phyloP scores from a whole-genome alignment of 441 rosid genomes.

The Jatropha multifida region DNA sequence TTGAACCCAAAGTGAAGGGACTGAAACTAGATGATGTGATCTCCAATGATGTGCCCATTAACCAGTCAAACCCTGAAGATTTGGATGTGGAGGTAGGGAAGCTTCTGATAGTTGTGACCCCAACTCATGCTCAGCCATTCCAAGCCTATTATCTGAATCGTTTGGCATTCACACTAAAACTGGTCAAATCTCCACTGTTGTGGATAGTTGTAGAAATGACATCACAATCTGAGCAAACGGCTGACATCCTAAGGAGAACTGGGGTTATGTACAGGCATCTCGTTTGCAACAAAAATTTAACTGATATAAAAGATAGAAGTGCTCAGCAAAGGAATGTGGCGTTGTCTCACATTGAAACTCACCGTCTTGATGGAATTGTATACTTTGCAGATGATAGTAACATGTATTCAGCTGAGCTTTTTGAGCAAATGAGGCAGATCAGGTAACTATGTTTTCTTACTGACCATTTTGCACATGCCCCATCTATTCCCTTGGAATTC shows the following conservation, averaged over 20 bases:
- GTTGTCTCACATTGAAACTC: conserved; percentile 58
- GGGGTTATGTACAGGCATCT: conserved; percentile 67
- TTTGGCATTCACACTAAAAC: conserved; percentile 46
- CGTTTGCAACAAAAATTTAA: conserved; percentile 49
- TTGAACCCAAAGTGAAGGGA: conserved; percentile 28
- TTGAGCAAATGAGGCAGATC: conserved; percentile 58
- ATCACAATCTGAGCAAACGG: conserved; percentile 56
- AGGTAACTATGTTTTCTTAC: conserved; percentile 34
- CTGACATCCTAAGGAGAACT: conserved; percentile 49
- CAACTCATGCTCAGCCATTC: conserved; percentile 36
- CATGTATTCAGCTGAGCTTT: conserved; percentile 44
- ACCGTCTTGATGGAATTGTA: conserved; percentile 59
- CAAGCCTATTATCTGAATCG: conserved; percentile 53
- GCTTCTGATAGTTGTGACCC: conserved; percentile 62
- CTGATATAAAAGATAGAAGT: conserved; percentile 43
- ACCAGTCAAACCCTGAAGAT: conserved; percentile 29
- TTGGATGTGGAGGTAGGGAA: conserved; percentile 28
- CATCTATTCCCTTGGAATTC: neutral
- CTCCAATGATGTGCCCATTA: conserved; percentile 14
- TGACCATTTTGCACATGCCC: neutral
- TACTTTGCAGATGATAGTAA: conserved; percentile 53
- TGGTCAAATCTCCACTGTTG: conserved; percentile 52
- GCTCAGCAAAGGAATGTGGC: conserved; percentile 63
- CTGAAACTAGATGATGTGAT: conserved; percentile 12
- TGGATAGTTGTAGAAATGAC: conserved; percentile 71